Evolutionary conservation across 1,139 yeast species (phyloP).

Genomic region (Candida mesenterica): DNA sequence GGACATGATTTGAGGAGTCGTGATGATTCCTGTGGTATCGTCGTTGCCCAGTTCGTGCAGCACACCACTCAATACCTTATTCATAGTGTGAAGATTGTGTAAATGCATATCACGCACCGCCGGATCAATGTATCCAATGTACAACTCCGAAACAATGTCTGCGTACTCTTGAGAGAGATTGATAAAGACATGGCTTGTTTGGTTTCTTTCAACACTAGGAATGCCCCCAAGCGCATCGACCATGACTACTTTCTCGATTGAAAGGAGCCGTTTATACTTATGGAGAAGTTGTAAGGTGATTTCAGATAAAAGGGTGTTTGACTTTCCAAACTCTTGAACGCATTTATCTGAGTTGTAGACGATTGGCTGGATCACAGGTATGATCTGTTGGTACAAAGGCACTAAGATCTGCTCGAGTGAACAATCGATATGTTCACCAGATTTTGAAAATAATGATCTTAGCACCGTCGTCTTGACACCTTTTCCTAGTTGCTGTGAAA

Average conservation of each 20-base stretch:
- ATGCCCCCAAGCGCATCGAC: conserved; percentile 86
- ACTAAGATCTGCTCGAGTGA: conserved; percentile 34
- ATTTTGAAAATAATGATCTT: conserved; percentile 27
- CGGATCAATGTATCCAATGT: conserved; percentile 50
- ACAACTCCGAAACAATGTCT: conserved; percentile 61
- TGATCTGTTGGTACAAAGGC: conserved; percentile 44
- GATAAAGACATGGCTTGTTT: conserved; percentile 84
- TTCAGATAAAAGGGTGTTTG: conserved; percentile 29
- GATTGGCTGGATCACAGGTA: conserved; percentile 65
- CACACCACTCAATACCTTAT: conserved; percentile 34
- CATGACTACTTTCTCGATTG: conserved; percentile 77
- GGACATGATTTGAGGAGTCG: conserved; percentile 45
- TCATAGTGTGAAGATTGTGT: conserved; percentile 54
- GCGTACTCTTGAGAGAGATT: conserved; percentile 81
- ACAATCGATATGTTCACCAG: conserved; percentile 8
- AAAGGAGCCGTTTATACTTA: conserved; percentile 31
- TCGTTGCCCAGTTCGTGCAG: conserved; percentile 34
- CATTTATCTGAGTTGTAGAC: conserved; percentile 41
- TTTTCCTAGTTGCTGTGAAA: conserved; percentile 18
- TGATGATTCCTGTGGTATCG: conserved; percentile 45
- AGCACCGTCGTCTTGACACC: conserved; percentile 27
- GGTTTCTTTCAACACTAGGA: conserved; percentile 79
- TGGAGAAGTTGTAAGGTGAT: conserved; percentile 19
- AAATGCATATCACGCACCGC: conserved; percentile 49
- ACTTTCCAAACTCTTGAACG: conserved; percentile 30